Percentiles rank a stretch among this genome's conserved stretches.
Evolutionary conservation across 257 asterid genomes (phyloP).

Genomic region (Capsicum chinense): DNA sequence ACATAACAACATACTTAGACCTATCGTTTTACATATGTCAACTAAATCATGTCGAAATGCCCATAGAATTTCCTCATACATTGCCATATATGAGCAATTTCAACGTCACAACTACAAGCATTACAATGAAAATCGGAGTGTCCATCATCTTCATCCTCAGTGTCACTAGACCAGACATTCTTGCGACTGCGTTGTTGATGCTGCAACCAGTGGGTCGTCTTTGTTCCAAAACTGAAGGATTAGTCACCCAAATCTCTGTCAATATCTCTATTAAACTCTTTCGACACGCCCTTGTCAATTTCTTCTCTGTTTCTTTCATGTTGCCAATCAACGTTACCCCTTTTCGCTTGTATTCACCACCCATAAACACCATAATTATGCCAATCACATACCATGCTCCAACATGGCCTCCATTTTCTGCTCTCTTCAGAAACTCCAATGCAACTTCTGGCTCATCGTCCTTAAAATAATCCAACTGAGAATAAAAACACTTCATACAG

Average conservation of each 20-base stretch:
- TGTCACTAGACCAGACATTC: not conserved
- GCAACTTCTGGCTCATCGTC: not conserved
- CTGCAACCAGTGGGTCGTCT: not conserved
- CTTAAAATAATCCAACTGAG: not conserved
- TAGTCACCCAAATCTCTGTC: not conserved
- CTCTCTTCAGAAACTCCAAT: not conserved
- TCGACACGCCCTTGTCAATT: not conserved
- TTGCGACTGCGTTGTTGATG: not conserved
- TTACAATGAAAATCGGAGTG: not conserved
- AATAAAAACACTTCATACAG: not conserved
- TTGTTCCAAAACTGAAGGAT: not conserved
- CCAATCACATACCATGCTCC: slow-evolving; percentile 15
- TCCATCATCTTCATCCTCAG: not conserved
- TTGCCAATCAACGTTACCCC: not conserved
- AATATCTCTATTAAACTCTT: not conserved
- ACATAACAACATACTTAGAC: no score
- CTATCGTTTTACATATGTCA: no score
- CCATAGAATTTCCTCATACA: no score
- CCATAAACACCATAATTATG: not conserved
- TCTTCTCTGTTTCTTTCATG: not conserved
- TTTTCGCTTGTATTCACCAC: not conserved
- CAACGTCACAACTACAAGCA: not conserved
- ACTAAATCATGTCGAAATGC: no score
- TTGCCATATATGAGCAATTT: not conserved
- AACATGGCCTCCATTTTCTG: slow-evolving; percentile 16